phyloP scores from a whole-genome alignment of 495 filamentous ascomycete species.

The Aspergillus baeticus region DNA sequence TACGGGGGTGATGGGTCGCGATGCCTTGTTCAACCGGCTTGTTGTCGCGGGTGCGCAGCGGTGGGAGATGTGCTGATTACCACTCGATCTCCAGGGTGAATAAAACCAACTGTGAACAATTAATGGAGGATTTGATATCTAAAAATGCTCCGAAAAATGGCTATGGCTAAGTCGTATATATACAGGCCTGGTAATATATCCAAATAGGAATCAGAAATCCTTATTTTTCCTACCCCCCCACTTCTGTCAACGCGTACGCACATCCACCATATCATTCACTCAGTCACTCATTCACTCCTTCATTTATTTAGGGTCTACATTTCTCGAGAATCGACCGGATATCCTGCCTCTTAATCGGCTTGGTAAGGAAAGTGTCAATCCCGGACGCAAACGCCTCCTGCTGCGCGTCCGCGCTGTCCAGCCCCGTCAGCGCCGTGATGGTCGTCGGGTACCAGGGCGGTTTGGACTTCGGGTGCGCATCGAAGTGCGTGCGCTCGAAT shows the following conservation, averaged over 20 bases:
- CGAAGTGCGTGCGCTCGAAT: conserved; percentile 51
- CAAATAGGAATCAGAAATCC: too few species aligned
- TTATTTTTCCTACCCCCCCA: too few species aligned
- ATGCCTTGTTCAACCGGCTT: conserved; percentile 83
- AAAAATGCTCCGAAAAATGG: too few species aligned
- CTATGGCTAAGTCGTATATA: too few species aligned
- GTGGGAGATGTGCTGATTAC: conserved; percentile 74
- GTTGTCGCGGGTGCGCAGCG: conserved; percentile 78
- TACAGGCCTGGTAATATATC: too few species aligned
- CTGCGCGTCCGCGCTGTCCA: conserved; percentile 29
- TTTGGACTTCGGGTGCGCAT: background rate
- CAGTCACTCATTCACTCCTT: too few species aligned
- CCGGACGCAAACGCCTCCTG: conserved; percentile 35
- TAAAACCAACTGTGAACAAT: too few species aligned
- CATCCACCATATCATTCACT: too few species aligned
- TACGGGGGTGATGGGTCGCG: conserved; percentile 69
- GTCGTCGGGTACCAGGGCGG: conserved; percentile 7
- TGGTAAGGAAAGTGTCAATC: conserved; percentile 39
- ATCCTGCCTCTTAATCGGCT: conserved; percentile 32
- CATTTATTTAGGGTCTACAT: background rate
- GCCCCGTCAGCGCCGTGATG: conserved; percentile 39
- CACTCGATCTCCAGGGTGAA: too few species aligned
- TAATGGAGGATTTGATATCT: too few species aligned
- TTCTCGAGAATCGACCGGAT: conserved; percentile 18
- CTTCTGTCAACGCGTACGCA: too few species aligned